These are phyloP conservation scores for Rhinocladiella mackenziei DNA, from an alignment of 2,329 filamentous ascomycete species.

Conservation along the genomic window DNA sequence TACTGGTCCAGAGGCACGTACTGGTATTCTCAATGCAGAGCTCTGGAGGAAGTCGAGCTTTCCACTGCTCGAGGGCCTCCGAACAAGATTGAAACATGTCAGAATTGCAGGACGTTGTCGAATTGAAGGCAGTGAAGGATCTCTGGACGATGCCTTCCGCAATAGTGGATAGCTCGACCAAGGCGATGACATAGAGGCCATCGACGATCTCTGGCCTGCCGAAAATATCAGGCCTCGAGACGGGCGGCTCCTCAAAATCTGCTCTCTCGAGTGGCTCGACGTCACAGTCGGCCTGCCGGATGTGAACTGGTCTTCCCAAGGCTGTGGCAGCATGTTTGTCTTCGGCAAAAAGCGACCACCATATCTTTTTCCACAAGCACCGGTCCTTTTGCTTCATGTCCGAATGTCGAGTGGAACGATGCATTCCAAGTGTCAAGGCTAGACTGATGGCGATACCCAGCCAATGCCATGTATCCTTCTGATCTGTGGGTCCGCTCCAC, in stretches of 20 bases:
- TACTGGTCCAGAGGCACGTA: constrained; percentile 21
- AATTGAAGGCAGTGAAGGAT: constrained; percentile 22
- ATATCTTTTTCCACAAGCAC: constrained; percentile 28
- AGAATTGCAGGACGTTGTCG: constrained; percentile 13
- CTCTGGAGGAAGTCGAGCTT: constrained; percentile 13
- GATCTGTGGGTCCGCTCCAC: constrained; percentile 27
- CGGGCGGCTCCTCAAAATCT: constrained; percentile 27
- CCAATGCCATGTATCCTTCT: constrained; percentile 39
- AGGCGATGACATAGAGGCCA: constrained; percentile 20
- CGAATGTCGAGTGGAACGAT: constrained; percentile 16
- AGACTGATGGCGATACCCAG: constrained; percentile 30
- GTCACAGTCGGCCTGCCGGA: constrained; percentile 31
- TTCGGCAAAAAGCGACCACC: constrained; percentile 28
- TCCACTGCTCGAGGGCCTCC: constrained; percentile 20
- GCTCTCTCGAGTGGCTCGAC: constrained; percentile 27
- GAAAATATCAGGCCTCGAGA: constrained; percentile 15
- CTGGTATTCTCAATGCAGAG: constrained; percentile 12
- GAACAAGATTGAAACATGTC: constrained; percentile 23
- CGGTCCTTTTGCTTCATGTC: constrained; percentile 22
- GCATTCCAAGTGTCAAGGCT: constrained; percentile 23
- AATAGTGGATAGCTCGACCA: constrained; percentile 21
- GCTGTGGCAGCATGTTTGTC: constrained; percentile 21
- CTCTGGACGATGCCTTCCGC: constrained; percentile 19
- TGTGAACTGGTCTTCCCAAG: constrained; percentile 30
- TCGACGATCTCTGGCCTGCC: constrained; percentile 15